Percentiles rank a stretch among this genome's conserved stretches.
These are phyloP conservation scores for Cadophora luteo-olivacea DNA, from an alignment of 2,329 filamentous ascomycete genomes.

Conservation along the genomic window DNA sequence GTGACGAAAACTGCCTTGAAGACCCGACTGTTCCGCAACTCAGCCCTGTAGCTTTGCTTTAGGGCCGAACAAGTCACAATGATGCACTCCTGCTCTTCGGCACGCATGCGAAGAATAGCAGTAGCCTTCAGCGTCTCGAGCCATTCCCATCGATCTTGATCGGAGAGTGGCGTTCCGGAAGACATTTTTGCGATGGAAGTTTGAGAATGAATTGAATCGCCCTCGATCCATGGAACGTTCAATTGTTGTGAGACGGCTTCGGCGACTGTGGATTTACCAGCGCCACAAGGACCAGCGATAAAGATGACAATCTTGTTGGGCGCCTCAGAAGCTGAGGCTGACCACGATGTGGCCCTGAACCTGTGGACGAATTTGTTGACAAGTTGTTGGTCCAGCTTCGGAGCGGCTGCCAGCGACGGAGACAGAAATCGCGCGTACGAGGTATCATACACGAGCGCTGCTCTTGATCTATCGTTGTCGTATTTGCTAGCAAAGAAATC, in stretches of 20 bases:
- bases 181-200: constrained; percentile 41
- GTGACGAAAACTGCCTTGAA: constrained; percentile 46
- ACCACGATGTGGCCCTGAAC: constrained; percentile 30
- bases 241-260: constrained; percentile 43
- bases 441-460: constrained; percentile 27
- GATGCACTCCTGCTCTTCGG: constrained; percentile 41
- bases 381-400: constrained; percentile 26
- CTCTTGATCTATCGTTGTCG: constrained; percentile 49
- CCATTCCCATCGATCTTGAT: constrained; percentile 46
- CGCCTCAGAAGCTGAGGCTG: constrained; percentile 22
- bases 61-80: constrained; percentile 51
- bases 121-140: constrained; percentile 40
- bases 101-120: constrained; percentile 38
- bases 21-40: constrained; percentile 39
- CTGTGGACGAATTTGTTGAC: constrained; percentile 29
- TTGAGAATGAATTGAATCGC: constrained; percentile 48
- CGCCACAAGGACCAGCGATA: constrained; percentile 50
- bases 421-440: constrained; percentile 27
- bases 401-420: constrained; percentile 25
- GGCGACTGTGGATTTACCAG: constrained; percentile 50
- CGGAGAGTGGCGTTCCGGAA: constrained; percentile 39
- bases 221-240: constrained; percentile 49
- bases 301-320: constrained; percentile 42
- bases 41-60: constrained; percentile 45
- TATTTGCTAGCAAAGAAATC: constrained; percentile 59